phyloP scores from a whole-genome alignment of 805 yeast species.

The Metschnikowia orientalis region DNA sequence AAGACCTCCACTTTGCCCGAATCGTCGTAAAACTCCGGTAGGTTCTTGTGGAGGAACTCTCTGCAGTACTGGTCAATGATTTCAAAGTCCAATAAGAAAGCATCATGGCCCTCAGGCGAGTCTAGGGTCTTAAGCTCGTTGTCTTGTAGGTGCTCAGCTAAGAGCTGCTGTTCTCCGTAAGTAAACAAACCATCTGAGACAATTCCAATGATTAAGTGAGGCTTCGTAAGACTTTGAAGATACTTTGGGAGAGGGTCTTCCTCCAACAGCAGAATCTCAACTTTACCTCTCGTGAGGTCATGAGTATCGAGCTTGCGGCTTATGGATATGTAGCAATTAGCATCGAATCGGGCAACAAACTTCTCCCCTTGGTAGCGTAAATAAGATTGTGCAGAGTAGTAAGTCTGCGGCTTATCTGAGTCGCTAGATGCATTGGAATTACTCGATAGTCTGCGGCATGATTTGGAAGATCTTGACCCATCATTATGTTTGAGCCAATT shows the following conservation, averaged over 20 bases:
- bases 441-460: conserved; percentile 6
- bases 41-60: conserved; percentile 55
- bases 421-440: conserved; percentile 14
- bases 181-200: conserved; percentile 92
- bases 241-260: conserved; percentile 43
- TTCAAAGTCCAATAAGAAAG: conserved; percentile 84
- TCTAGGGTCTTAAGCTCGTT: conserved; percentile 65
- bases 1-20: conserved; percentile 41
- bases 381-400: conserved; percentile 93
- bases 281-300: conserved; percentile 79
- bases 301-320: conserved; percentile 94
- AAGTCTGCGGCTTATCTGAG: conserved; percentile 44
- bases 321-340: conserved; percentile 92
- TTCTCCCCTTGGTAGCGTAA: conserved; percentile 91
- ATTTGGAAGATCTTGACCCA: conserved; percentile 46
- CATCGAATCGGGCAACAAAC: conserved; percentile 86
- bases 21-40: conserved; percentile 52
- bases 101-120: conserved; percentile 97
- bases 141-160: conserved; percentile 71
- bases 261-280: conserved; percentile 26
- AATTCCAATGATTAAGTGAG: conserved; percentile 83
- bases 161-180: conserved; percentile 79
- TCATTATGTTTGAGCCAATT: conserved; percentile 86
- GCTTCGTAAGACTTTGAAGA: conserved; percentile 58
- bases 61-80: conserved; percentile 69